Evolutionary conservation across 805 yeast species (phyloP), one percentile per base, ranked within the genome.

Genomic region (Saturnispora diversa): DNA sequence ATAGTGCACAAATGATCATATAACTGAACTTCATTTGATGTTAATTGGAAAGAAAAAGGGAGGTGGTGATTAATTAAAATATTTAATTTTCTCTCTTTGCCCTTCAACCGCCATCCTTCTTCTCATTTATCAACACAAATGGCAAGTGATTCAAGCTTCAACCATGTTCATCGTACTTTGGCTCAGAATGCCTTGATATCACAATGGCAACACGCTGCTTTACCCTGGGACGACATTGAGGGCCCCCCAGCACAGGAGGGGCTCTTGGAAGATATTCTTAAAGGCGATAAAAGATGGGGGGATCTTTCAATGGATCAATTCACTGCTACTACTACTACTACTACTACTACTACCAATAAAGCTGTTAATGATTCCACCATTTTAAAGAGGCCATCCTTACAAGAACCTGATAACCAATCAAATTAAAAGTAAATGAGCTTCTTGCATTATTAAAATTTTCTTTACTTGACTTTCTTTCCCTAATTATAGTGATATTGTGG

Each of bases 171-270:
- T 8, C 25, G 31, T 21, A 20, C 19, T 6, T 11, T 12, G 12
- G 31, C 24, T 12, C 39, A 36, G 27, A 28, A 29, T n/a, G 39
- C 33, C 3, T 17, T 24, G 23, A 16, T 28, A 4, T 4, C 17
- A 7, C 25, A 28, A n/a, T 36, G 39, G 39, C 22, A 19, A 21
- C 24, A 27, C 33, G n/a, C 23, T 2, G 21, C 39, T 2, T 17
- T 36, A 7, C 39, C 39, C 9, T 36, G 39, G 39, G 39, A 36
- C 24, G 39, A 36, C 22, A 23, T 36, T n/a, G 39, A 36, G 24
- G 22, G 26, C 6, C 21, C 32, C n/a, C 28, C 10, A 20, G 17
- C 39, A 6, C 32, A 12, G 21, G 33, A 21, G 7, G 27, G 27
- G 20, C 36, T 21, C 20, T 16, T 16, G 17, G 21, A 33, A n/a